Evolutionary conservation across 805 yeast genomes (phyloP).

Genomic region (Yarrowia osloensis): DNA sequence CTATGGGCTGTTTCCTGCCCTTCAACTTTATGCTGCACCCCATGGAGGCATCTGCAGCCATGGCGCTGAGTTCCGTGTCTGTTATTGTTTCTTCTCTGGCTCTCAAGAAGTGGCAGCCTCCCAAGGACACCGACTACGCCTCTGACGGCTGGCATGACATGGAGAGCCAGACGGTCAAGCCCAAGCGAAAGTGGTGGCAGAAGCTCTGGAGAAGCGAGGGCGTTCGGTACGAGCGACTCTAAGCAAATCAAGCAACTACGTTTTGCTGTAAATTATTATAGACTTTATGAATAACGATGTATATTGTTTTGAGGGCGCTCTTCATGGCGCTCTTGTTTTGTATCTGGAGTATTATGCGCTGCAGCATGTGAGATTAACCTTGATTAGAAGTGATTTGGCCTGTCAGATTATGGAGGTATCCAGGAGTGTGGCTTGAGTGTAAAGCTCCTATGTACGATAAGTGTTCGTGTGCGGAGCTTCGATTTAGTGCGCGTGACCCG

Average conservation of each 20-base stretch:
- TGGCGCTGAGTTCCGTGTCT: conserved; percentile 90
- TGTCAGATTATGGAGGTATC: too few relatives aligned
- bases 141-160: neutral
- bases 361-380: conserved; percentile 6
- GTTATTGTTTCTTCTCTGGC: conserved; percentile 80
- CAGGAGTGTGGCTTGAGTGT: too few relatives aligned
- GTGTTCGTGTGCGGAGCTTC: too few relatives aligned
- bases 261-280: conserved; percentile 26
- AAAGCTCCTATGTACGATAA: too few relatives aligned
- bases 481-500: too few relatives aligned
- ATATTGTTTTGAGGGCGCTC: neutral
- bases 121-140: conserved; percentile 3
- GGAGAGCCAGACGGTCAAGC: conserved; percentile 23
- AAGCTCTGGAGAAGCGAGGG: conserved; percentile 25
- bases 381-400: neutral
- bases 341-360: neutral
- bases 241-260: neutral
- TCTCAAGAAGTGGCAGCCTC: conserved; percentile 57
- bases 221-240: conserved; percentile 21
- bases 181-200: conserved; percentile 16
- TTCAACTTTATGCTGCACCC: conserved; percentile 77
- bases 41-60: conserved; percentile 85
- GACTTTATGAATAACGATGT: conserved; percentile 21
- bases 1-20: conserved; percentile 88
- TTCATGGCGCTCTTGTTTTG: neutral